Percentiles rank a stretch among this genome's conserved stretches.
phyloP scores from a whole-genome alignment of 176 grass and related monocot genomes.

The Avena sativa region DNA sequence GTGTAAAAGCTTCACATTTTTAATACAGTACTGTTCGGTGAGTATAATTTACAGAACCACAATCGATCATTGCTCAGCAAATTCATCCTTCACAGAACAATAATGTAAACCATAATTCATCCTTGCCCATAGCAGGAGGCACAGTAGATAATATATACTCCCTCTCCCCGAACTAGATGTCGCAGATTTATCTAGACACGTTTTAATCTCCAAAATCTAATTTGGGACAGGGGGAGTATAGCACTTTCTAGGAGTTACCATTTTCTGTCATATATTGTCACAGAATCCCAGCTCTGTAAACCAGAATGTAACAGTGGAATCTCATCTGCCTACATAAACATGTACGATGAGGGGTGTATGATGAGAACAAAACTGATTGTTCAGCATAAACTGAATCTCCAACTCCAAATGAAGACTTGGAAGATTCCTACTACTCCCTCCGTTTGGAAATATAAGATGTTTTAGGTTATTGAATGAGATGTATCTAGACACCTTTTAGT shows the following conservation, averaged over 20 bases:
- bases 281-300: not conserved
- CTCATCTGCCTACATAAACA: not conserved
- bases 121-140: too few species aligned
- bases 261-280: not conserved
- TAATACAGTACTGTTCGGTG: too few species aligned
- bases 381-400: constrained; percentile 36
- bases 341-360: not conserved
- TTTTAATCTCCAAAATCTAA: too few species aligned
- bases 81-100: not conserved
- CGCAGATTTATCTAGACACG: too few species aligned
- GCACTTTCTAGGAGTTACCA: not conserved
- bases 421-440: not conserved
- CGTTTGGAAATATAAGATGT: too few species aligned
- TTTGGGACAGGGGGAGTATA: too few species aligned
- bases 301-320: constrained; percentile 7
- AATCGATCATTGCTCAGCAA: not conserved
- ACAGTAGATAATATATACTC: too few species aligned
- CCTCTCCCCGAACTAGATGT: too few species aligned
- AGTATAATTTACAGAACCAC: not conserved
- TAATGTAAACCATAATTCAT: too few species aligned
- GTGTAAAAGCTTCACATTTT: not conserved
- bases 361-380: not conserved
- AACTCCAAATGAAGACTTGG: constrained; percentile 27
- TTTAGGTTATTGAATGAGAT: too few species aligned
- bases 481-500: too few species aligned